Percentiles rank a stretch among this genome's conserved stretches.
phyloP scores from a whole-genome alignment of 163 green algal genomes.

The Chlorella variabilis region DNA sequence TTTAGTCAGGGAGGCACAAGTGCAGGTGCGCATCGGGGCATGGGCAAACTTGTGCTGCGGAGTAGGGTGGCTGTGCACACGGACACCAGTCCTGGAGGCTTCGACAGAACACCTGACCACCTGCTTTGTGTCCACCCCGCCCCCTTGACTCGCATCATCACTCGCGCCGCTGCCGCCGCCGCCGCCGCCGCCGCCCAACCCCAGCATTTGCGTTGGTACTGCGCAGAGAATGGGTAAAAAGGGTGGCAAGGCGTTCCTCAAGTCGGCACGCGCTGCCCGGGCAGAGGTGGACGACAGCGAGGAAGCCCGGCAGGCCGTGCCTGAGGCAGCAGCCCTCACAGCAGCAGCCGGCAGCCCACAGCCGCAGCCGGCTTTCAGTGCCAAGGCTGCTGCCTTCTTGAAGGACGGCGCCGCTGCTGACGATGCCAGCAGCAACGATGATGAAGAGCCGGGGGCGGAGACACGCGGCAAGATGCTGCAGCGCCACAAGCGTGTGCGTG shows the following conservation, averaged over 20 bases:
- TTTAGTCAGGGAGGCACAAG: too few relatives aligned
- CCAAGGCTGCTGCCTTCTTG: conserved; percentile 36
- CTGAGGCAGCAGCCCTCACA: not conserved
- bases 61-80: too few relatives aligned
- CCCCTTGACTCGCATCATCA: too few relatives aligned
- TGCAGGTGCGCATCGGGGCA: too few relatives aligned
- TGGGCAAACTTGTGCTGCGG: too few relatives aligned
- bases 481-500: conserved; percentile 76
- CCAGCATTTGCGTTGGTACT: too few relatives aligned
- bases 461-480: conserved; percentile 75
- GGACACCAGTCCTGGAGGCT: too few relatives aligned
- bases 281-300: not conserved
- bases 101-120: too few relatives aligned
- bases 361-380: not conserved
- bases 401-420: not conserved
- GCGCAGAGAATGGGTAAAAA: too few relatives aligned
- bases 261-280: not conserved
- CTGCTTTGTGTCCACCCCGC: too few relatives aligned
- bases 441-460: conserved; percentile 42
- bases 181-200: too few relatives aligned
- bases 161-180: too few relatives aligned
- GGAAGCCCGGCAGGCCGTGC: not conserved
- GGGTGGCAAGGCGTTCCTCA: conserved; percentile 51
- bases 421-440: conserved; percentile 14
- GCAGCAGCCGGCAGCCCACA: not conserved